Evolutionary conservation across 2,329 filamentous ascomycete species (phyloP).

Genomic region (Chaetomium globosum): DNA sequence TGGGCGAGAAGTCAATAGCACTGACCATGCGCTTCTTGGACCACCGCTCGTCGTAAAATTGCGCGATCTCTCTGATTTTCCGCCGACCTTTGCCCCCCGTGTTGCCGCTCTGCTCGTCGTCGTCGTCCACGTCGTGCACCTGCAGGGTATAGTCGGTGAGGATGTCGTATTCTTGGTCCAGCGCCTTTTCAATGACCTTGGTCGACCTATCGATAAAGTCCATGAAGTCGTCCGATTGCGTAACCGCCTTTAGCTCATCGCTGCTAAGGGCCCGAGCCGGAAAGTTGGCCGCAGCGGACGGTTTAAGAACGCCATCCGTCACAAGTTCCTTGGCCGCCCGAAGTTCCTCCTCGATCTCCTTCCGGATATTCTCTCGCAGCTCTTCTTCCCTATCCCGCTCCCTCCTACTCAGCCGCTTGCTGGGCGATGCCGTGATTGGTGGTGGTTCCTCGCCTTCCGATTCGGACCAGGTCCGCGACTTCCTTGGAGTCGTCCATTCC

Average conservation of each 20-base stretch:
- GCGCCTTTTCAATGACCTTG: slow-evolving; percentile 92
- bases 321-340: slow-evolving; percentile 68
- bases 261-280: slow-evolving; percentile 76
- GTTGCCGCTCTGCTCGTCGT: slow-evolving; percentile 75
- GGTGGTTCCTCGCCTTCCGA: slow-evolving; percentile 65
- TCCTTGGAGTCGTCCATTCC: slow-evolving; percentile 63
- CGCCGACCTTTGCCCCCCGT: slow-evolving; percentile 70
- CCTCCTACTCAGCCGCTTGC: slow-evolving; percentile 75
- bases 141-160: slow-evolving; percentile 90
- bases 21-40: slow-evolving; percentile 98
- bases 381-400: slow-evolving; percentile 86
- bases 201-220: slow-evolving; percentile 95
- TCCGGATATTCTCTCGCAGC: slow-evolving; percentile 77
- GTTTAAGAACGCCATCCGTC: slow-evolving; percentile 53
- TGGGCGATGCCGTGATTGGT: slow-evolving; percentile 58
- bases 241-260: slow-evolving; percentile 88
- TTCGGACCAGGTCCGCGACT: slow-evolving; percentile 58
- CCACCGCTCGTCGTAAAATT: slow-evolving; percentile 94
- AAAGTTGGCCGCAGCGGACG: slow-evolving; percentile 58
- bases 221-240: slow-evolving; percentile 87
- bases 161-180: slow-evolving; percentile 96
- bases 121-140: slow-evolving; percentile 73
- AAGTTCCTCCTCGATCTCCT: slow-evolving; percentile 91
- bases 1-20: slow-evolving; percentile 91
- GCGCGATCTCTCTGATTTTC: slow-evolving; percentile 81